Percentiles rank a stretch among this genome's conserved stretches.
Conservation (phyloP, 768 basidiomycete species). For the Mycena galopus region DNA sequence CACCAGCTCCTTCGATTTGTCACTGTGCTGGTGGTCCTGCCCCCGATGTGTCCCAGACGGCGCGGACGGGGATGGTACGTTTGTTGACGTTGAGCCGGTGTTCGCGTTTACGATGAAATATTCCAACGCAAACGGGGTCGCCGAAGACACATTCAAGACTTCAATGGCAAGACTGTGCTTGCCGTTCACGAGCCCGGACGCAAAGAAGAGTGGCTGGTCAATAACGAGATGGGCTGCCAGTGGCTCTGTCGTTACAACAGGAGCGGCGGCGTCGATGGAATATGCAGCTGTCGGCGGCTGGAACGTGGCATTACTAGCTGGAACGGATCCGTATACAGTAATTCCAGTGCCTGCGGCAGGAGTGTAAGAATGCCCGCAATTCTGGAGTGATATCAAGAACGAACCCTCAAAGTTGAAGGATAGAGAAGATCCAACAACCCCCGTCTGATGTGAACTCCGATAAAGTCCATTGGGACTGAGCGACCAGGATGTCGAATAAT, state of each 20-base stretch:
- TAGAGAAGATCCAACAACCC: conserved; percentile 45
- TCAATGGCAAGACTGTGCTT: conserved; percentile 56
- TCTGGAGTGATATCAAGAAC: conserved; percentile 1
- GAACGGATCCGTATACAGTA: conserved; percentile 60
- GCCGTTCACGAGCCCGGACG: conserved; percentile 42
- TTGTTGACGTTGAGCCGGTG: conserved; percentile 34
- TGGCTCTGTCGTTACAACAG: conserved; percentile 54
- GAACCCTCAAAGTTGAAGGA: conserved; percentile 55
- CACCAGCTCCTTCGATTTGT: conserved; percentile 27
- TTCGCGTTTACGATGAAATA: conserved; percentile 55
- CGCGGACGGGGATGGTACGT: conserved; percentile 8
- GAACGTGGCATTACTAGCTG: conserved; percentile 50
- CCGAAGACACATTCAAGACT: conserved; percentile 44
- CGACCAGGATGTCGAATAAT: conserved; percentile 53
- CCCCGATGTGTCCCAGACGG: conserved; percentile 8
- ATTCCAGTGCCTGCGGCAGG: conserved; percentile 57
- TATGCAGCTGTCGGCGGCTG: conserved; percentile 57
- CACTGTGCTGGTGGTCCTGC: not conserved
- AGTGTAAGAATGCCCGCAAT: not conserved
- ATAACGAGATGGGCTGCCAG: conserved; percentile 46
- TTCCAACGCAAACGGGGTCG: conserved; percentile 56
- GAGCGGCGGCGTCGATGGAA: conserved; percentile 49
- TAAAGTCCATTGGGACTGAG: conserved; percentile 41
- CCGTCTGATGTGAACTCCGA: conserved; percentile 54
- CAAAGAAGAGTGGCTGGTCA: conserved; percentile 59